A percentile compares a stretch with the other conserved stretches of the same genome.
Evolutionary conservation across 495 filamentous ascomycete genomes (phyloP).

Genomic region (Physcia stellaris): DNA sequence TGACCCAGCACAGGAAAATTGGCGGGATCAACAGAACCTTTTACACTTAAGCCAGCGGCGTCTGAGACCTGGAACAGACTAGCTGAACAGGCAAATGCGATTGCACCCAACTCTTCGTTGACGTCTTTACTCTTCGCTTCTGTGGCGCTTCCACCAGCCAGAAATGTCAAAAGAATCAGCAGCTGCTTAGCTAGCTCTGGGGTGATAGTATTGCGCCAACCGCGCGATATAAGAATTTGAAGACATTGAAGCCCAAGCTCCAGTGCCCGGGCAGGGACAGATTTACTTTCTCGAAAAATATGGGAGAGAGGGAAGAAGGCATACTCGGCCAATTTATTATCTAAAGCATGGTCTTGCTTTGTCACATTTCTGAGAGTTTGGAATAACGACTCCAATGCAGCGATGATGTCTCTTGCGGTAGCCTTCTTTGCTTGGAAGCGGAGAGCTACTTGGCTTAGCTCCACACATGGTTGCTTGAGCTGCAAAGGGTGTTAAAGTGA

Average conservation of each 20-base stretch:
- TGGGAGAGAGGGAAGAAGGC: slow-evolving; percentile 86
- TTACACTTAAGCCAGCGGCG: slow-evolving; percentile 14
- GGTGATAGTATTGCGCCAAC: slow-evolving; percentile 58
- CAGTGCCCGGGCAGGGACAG: slow-evolving; percentile 54
- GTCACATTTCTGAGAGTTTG: slow-evolving; percentile 37
- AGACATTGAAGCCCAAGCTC: slow-evolving; percentile 67
- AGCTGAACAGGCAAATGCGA: slow-evolving; percentile 43
- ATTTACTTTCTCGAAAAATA: slow-evolving; percentile 63
- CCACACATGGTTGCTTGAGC: slow-evolving; percentile 68
- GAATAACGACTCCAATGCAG: slow-evolving; percentile 40
- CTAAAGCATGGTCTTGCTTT: slow-evolving; percentile 39
- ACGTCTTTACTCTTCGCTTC: slow-evolving; percentile 30
- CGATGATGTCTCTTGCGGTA: slow-evolving; percentile 38
- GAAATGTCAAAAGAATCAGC: slow-evolving; percentile 68
- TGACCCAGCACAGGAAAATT: slow-evolving; percentile 77
- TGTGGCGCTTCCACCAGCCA: slow-evolving; percentile 56
- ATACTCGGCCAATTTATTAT: slow-evolving; percentile 82
- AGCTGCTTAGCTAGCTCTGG: slow-evolving; percentile 68
- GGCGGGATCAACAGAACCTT: slow-evolving; percentile 30
- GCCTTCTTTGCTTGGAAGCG: slow-evolving; percentile 39
- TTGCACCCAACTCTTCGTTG: slow-evolving; percentile 56
- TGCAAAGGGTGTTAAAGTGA: slow-evolving; percentile 20
- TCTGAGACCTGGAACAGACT: slow-evolving; percentile 32
- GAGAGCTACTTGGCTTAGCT: slow-evolving; percentile 58
- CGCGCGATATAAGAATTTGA: slow-evolving; percentile 53